phyloP scores from a whole-genome alignment of 2,329 filamentous ascomycete species.

The Colletotrichum eremochloae region DNA sequence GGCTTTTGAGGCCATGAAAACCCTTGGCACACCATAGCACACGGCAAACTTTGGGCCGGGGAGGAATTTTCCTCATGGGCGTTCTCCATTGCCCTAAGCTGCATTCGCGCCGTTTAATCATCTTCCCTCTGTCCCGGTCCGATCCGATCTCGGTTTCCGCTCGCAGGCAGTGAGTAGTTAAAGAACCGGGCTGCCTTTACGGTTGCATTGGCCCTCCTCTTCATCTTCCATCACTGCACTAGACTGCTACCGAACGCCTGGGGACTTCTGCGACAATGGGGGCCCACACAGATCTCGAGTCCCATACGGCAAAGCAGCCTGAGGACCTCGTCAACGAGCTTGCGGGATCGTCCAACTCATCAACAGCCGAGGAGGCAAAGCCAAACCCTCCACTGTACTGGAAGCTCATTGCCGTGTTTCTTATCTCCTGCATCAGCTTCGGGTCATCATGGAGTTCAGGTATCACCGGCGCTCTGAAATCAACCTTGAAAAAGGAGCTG shows the following conservation, averaged over 20 bases:
- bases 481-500: conserved; percentile 71
- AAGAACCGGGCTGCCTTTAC: not conserved
- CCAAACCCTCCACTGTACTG: conserved; percentile 33
- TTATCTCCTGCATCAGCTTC: conserved; percentile 69
- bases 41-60: conserved; percentile 15
- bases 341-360: conserved; percentile 12
- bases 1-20: conserved; percentile 18
- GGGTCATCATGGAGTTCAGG: conserved; percentile 72
- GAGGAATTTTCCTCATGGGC: conserved; percentile 12
- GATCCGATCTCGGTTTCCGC: conserved; percentile 21
- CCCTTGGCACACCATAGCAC: conserved; percentile 28
- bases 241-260: conserved; percentile 7
- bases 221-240: not conserved
- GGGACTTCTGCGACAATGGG: conserved; percentile 11
- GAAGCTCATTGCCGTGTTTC: conserved; percentile 56
- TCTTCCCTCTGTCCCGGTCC: conserved; percentile 16
- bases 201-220: not conserved
- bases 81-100: conserved; percentile 8
- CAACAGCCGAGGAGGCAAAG: conserved; percentile 9
- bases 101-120: conserved; percentile 5
- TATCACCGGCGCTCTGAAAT: conserved; percentile 72
- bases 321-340: conserved; percentile 31
- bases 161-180: conserved; percentile 2
- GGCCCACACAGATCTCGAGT: conserved; percentile 31
- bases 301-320: conserved; percentile 27